phyloP scores from a whole-genome alignment of 495 filamentous ascomycete species.

The Penicillium manginii region DNA sequence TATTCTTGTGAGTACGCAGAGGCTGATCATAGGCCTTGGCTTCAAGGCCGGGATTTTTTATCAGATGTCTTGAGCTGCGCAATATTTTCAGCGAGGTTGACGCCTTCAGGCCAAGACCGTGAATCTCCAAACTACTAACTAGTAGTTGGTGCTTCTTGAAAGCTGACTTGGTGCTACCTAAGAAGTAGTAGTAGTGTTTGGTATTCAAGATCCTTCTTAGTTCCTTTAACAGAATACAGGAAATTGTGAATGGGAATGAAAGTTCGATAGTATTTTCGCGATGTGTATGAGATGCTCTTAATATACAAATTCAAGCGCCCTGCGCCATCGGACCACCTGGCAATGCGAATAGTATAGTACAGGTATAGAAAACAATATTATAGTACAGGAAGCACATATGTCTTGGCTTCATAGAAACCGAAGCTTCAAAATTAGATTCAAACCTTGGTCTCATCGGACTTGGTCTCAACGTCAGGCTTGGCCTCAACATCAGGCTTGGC shows the following conservation, averaged over 20 bases:
- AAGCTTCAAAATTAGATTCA: neutral
- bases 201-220: too few species aligned
- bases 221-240: too few species aligned
- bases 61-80: too few species aligned
- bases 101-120: too few species aligned
- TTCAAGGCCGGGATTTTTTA: too few species aligned
- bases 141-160: too few species aligned
- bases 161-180: too few species aligned
- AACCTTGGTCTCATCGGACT: neutral
- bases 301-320: conserved; percentile 13
- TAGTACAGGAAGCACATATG: neutral
- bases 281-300: conserved; percentile 4
- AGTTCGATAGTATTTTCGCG: conserved; percentile 1
- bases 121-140: too few species aligned
- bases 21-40: too few species aligned
- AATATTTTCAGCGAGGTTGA: too few species aligned
- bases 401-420: neutral
- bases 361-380: neutral
- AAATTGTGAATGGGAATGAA: conserved; percentile 1
- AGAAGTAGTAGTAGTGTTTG: too few species aligned
- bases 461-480: neutral
- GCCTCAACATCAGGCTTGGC: neutral
- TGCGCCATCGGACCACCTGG: conserved; percentile 22
- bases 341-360: conserved; percentile 28
- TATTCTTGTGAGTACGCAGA: too few species aligned